Percentiles rank a stretch among this genome's conserved stretches.
phyloP scores from a whole-genome alignment of 192 early-diverging fungal genomes.

The Backusella liffmaniae region DNA sequence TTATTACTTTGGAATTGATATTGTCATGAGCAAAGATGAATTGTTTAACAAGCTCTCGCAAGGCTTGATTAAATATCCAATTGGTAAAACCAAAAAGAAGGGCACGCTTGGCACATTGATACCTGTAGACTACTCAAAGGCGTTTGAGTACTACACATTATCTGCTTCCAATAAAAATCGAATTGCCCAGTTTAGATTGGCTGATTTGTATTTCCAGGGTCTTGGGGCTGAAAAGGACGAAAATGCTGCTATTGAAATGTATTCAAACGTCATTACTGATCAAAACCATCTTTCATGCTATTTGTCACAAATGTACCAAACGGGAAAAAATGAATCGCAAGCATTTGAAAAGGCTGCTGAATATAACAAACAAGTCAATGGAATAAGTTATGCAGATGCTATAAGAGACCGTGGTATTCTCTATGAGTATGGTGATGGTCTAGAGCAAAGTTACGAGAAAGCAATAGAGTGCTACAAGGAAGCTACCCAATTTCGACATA shows the following conservation, averaged over 20 bases:
- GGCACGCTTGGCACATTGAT: background rate
- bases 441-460: conserved; percentile 20
- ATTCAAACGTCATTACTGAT: background rate
- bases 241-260: background rate
- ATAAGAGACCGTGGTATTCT: background rate
- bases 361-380: background rate
- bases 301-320: background rate
- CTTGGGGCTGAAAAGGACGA: conserved; percentile 51
- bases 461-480: conserved; percentile 55
- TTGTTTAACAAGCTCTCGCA: too few species aligned
- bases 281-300: background rate
- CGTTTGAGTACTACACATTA: conserved; percentile 58
- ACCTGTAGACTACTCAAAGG: conserved; percentile 18
- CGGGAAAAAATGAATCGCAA: background rate
- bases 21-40: too few species aligned
- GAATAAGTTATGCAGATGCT: background rate
- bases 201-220: conserved; percentile 55
- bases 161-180: conserved; percentile 49
- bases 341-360: background rate
- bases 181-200: conserved; percentile 51
- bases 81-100: background rate
- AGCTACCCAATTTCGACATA: conserved; percentile 45
- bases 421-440: background rate
- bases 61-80: background rate
- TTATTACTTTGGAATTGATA: too few species aligned